phyloP scores from a whole-genome alignment of 441 rosid genomes.

The Geranium incanum region DNA sequence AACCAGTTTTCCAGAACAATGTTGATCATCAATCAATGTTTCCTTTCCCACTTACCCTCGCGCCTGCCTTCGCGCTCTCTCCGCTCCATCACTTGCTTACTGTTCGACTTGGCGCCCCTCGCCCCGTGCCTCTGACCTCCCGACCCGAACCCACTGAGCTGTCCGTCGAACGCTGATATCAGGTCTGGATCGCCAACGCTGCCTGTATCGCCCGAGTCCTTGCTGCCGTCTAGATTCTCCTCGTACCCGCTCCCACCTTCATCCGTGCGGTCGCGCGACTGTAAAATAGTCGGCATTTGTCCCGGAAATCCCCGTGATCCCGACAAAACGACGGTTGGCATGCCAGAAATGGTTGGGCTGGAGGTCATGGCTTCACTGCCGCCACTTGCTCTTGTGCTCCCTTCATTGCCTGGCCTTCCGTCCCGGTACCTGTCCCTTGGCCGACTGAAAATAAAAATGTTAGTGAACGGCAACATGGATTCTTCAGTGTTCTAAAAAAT shows the following conservation, averaged over 20 bases:
- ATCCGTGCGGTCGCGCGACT: slow-evolving; percentile 61
- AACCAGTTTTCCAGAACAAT: neutral
- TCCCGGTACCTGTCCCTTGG: slow-evolving; percentile 67
- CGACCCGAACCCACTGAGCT: slow-evolving; percentile 43
- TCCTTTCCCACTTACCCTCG: slow-evolving; percentile 86
- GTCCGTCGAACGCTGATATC: slow-evolving; percentile 56
- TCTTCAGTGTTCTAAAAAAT: too few species aligned
- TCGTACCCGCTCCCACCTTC: slow-evolving; percentile 60
- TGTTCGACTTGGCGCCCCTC: slow-evolving; percentile 62
- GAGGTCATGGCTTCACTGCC: slow-evolving; percentile 34
- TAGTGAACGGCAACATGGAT: neutral
- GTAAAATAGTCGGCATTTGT: slow-evolving; percentile 65
- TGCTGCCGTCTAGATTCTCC: slow-evolving; percentile 68
- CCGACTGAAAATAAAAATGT: slow-evolving; percentile 36
- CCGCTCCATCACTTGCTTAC: slow-evolving; percentile 45
- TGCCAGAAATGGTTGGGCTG: slow-evolving; percentile 29
- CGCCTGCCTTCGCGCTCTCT: slow-evolving; percentile 70
- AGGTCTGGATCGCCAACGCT: slow-evolving; percentile 67
- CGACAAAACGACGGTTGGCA: slow-evolving; percentile 46
- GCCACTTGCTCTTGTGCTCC: slow-evolving; percentile 34
- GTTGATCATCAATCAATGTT: slow-evolving; percentile 32
- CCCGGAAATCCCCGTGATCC: slow-evolving; percentile 56
- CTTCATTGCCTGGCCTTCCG: slow-evolving; percentile 51
- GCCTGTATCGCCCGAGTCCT: slow-evolving; percentile 67
- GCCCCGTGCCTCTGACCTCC: slow-evolving; percentile 50